Conservation (phyloP, 2,329 filamentous ascomycete genomes). For the Fusarium piperis region DNA sequence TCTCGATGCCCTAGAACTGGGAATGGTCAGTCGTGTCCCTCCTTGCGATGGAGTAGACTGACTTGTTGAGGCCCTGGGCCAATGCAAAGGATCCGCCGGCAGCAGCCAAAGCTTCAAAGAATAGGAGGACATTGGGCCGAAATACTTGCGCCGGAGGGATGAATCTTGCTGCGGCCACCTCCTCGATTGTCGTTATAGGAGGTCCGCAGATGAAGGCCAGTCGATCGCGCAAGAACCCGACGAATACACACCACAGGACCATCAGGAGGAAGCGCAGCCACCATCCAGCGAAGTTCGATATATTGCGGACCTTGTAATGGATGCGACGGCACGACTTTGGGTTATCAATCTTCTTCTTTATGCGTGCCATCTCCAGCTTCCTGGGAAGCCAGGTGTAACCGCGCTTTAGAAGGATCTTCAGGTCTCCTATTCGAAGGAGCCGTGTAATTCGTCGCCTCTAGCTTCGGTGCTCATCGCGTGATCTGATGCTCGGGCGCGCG, state of each 20-base stretch:
- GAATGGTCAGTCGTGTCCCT: background rate
- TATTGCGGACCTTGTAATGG: slow-evolving; percentile 19
- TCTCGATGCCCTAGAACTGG: slow-evolving; percentile 29
- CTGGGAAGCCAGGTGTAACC: background rate
- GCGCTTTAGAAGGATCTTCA: background rate
- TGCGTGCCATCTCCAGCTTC: background rate
- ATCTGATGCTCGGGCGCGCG: background rate
- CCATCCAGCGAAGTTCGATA: background rate
- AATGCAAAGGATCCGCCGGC: slow-evolving; percentile 24
- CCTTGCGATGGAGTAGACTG: background rate
- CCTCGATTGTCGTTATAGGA: background rate
- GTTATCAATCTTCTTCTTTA: slow-evolving; percentile 35
- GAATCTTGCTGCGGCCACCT: background rate
- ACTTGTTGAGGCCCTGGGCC: slow-evolving; percentile 37
- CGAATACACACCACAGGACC: slow-evolving; percentile 8
- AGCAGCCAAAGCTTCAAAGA: slow-evolving; percentile 16
- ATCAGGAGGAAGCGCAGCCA: slow-evolving; percentile 8
- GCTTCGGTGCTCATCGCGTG: background rate
- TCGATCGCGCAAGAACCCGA: slow-evolving; percentile 14
- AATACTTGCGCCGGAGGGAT: background rate
- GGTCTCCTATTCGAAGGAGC: background rate
- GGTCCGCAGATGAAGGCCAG: slow-evolving; percentile 11
- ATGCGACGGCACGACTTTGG: slow-evolving; percentile 23
- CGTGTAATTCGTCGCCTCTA: background rate
- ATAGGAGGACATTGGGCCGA: slow-evolving; percentile 3